phyloP scores from a whole-genome alignment of 2,329 filamentous ascomycete genomes.

The Podosphaera aphanis region DNA sequence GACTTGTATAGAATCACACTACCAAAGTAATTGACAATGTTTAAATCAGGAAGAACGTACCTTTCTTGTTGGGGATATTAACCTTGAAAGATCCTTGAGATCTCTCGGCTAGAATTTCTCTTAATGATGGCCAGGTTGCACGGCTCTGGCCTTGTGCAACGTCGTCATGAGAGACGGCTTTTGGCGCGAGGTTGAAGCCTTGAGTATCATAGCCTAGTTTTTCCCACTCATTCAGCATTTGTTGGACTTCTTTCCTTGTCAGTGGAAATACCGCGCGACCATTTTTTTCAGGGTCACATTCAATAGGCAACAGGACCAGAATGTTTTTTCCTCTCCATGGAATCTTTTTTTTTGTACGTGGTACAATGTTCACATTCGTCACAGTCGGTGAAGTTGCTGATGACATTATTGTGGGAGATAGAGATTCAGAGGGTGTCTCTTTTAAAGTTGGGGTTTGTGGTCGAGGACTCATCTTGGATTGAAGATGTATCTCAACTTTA shows the following conservation, averaged over 20 bases:
- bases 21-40: neutral
- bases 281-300: constrained; percentile 38
- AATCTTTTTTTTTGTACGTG: constrained; percentile 46
- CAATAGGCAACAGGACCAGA: constrained; percentile 42
- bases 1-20: neutral
- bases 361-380: constrained; percentile 19
- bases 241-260: constrained; percentile 28
- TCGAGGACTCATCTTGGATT: constrained; percentile 17
- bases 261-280: constrained; percentile 31
- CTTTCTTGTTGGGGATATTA: constrained; percentile 30
- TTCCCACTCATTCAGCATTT: constrained; percentile 43
- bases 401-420: constrained; percentile 4
- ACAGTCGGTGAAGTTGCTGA: constrained; percentile 10
- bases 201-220: constrained; percentile 43
- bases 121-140: constrained; percentile 39
- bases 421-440: constrained; percentile 8
- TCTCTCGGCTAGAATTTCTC: constrained; percentile 33
- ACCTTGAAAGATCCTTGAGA: constrained; percentile 32
- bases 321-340: constrained; percentile 56
- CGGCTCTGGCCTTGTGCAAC: constrained; percentile 30
- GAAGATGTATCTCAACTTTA: constrained; percentile 7
- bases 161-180: constrained; percentile 7
- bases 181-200: constrained; percentile 41
- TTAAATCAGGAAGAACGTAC: constrained; percentile 7
- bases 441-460: constrained; percentile 17